Evolutionary conservation across 257 asterid genomes (phyloP), one percentile per base, ranked within the genome.

Genomic region (Nicotiana sylvestris): DNA sequence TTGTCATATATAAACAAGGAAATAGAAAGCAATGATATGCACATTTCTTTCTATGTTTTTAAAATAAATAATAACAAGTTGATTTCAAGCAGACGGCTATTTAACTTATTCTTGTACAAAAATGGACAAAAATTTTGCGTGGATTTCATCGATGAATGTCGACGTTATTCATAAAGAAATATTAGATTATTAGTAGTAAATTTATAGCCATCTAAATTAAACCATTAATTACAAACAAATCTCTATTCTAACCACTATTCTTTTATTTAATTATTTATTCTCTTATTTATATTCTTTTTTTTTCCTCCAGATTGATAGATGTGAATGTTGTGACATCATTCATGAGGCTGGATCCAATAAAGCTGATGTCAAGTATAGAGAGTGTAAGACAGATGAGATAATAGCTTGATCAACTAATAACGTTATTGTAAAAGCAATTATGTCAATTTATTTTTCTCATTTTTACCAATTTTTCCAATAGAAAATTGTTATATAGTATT

Each of bases 301-400:
- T 12, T 49, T n/a, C 29, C 18, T 30, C 6, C 87, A 87, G 90
- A 81, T 81, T 4, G 81, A 67, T 27, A 85, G 88, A 82, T 77
- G 86, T 15, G 90, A 88, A 67, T 88, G 90, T 55, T 88, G 90
- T 69, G 90, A 88, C 25, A 70, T 66, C 0, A 21, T 87, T 29
- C 81, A 81, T 11, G n/a, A 32, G 0, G 76, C 12, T 61, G 83
- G 81, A 17, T 61, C 64, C 2, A 56, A 29, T 3, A 79, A 81
- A 18, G 83, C 68, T 0, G 82, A 55, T 30, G 70, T 85, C 58
- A 82, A 78, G 35, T 49, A 82, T 53, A 88, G 90, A 18, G 85
- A 80, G 18, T 88, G 89, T 82, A 78, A 58, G 80, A 66, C 7
- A 29, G 81, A 81, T 57, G 88, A 85, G 67, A 82, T 88, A 11